Conservation (phyloP, 2,329 filamentous ascomycete species). For the Myotisia sp. region DNA sequence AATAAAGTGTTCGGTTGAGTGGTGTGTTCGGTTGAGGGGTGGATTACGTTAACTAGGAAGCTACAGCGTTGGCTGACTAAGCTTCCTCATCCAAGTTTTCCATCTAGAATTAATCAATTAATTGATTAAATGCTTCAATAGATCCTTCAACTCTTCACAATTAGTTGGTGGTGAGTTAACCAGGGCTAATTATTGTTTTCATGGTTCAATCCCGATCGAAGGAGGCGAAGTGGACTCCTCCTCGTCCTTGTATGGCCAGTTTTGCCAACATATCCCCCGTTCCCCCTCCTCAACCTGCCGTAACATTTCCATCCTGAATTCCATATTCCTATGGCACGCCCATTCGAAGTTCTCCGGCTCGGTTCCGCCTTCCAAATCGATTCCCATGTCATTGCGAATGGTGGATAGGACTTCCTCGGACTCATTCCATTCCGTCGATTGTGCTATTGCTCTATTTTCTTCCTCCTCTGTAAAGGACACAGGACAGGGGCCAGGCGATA, state of each 20-base stretch:
- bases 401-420: slow-evolving; percentile 5
- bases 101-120: too few relatives aligned
- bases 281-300: slow-evolving; percentile 5
- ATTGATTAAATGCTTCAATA: too few relatives aligned
- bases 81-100: too few relatives aligned
- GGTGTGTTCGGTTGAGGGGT: too few relatives aligned
- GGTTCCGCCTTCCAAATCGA: slow-evolving; percentile 10
- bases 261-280: slow-evolving; percentile 5
- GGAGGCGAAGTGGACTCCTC: slow-evolving; percentile 1
- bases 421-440: slow-evolving; percentile 11
- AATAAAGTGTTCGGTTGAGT: too few relatives aligned
- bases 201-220: too few relatives aligned
- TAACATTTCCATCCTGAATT: slow-evolving; percentile 7
- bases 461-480: slow-evolving; percentile 6
- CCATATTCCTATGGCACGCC: slow-evolving; percentile 2
- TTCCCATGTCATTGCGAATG: slow-evolving; percentile 4
- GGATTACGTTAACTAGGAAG: too few relatives aligned
- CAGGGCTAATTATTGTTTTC: too few relatives aligned
- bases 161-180: too few relatives aligned
- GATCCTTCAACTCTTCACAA: too few relatives aligned
- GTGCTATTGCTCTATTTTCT: slow-evolving; percentile 3
- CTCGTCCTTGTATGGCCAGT: slow-evolving; percentile 10
- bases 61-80: too few relatives aligned
- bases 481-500: slow-evolving; percentile 8
- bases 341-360: slow-evolving; percentile 9